phyloP scores from a whole-genome alignment of 306 rosid genomes.

The Betula pendula region DNA sequence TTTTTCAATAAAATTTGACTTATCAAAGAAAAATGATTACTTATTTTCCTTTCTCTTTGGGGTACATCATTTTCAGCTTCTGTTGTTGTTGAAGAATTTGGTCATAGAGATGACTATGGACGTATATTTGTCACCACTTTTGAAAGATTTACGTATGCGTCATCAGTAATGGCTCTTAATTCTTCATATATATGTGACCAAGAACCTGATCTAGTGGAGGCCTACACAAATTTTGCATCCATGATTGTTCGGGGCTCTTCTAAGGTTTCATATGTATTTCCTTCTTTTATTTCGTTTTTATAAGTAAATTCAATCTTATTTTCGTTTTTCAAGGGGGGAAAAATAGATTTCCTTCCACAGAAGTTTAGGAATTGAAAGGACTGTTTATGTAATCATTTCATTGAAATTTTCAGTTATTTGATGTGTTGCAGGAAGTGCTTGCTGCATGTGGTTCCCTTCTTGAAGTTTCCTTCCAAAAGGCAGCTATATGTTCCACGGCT shows the following conservation, averaged over 20 bases:
- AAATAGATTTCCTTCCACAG: neutral
- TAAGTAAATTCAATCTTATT: neutral
- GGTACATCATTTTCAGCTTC: slow-evolving; percentile 62
- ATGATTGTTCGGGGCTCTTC: slow-evolving; percentile 67
- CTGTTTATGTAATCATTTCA: neutral
- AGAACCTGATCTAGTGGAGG: slow-evolving; percentile 99
- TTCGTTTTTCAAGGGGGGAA: neutral
- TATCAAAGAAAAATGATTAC: too few relatives aligned
- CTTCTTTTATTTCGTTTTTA: neutral
- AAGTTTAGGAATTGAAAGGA: slow-evolving; percentile 1
- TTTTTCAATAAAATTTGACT: too few relatives aligned
- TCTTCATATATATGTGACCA: slow-evolving; percentile 95
- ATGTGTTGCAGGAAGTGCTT: slow-evolving; percentile 71
- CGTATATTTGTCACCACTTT: slow-evolving; percentile 71
- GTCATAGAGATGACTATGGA: slow-evolving; percentile 80
- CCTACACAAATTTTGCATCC: slow-evolving; percentile 88
- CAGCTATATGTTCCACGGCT: slow-evolving; percentile 95
- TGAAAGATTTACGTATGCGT: slow-evolving; percentile 86
- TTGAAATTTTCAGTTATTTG: slow-evolving; percentile 15
- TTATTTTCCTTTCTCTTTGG: slow-evolving; percentile 16
- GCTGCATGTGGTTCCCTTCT: slow-evolving; percentile 76
- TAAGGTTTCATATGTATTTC: slow-evolving; percentile 51
- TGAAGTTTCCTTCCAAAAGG: slow-evolving; percentile 86
- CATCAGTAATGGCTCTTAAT: slow-evolving; percentile 86
- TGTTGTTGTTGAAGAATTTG: slow-evolving; percentile 88